Conservation (phyloP, 2,329 filamentous ascomycete species). For the Calonectria pseudoturangicola region DNA sequence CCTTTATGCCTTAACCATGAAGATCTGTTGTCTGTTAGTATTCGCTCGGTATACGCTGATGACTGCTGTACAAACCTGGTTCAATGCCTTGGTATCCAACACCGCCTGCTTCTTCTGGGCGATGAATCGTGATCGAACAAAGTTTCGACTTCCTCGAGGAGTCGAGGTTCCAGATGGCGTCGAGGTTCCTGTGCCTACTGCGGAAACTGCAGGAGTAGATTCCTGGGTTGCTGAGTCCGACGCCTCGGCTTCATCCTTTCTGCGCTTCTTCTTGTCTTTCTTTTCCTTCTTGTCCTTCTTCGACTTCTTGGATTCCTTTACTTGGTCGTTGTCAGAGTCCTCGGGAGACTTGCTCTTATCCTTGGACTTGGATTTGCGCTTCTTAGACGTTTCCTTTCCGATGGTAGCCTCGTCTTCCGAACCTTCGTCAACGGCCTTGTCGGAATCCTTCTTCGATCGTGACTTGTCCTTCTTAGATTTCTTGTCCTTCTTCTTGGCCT, state of each 20-base stretch:
- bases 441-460: slow-evolving; percentile 49
- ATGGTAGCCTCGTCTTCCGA: slow-evolving; percentile 49
- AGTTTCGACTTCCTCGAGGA: slow-evolving; percentile 77
- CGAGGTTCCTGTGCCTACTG: slow-evolving; percentile 61
- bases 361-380: slow-evolving; percentile 59
- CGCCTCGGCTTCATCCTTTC: slow-evolving; percentile 62
- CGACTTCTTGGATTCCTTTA: slow-evolving; percentile 58
- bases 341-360: slow-evolving; percentile 54
- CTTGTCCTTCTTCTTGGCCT: slow-evolving; percentile 53
- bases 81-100: slow-evolving; percentile 87
- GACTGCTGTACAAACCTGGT: slow-evolving; percentile 80
- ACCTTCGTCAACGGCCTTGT: slow-evolving; percentile 33
- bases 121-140: slow-evolving; percentile 88
- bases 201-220: slow-evolving; percentile 54
- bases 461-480: slow-evolving; percentile 65
- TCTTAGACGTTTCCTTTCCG: slow-evolving; percentile 56
- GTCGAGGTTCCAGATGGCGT: slow-evolving; percentile 66
- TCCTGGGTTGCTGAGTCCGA: slow-evolving; percentile 47
- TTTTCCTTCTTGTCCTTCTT: slow-evolving; percentile 65
- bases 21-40: slow-evolving; percentile 70
- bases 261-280: slow-evolving; percentile 71
- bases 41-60: neutral
- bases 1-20: slow-evolving; percentile 76
- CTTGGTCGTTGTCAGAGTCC: slow-evolving; percentile 53
- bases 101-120: slow-evolving; percentile 90